Evolutionary conservation across 345 rosid genomes (phyloP).

Genomic region (Citrus australasica): DNA sequence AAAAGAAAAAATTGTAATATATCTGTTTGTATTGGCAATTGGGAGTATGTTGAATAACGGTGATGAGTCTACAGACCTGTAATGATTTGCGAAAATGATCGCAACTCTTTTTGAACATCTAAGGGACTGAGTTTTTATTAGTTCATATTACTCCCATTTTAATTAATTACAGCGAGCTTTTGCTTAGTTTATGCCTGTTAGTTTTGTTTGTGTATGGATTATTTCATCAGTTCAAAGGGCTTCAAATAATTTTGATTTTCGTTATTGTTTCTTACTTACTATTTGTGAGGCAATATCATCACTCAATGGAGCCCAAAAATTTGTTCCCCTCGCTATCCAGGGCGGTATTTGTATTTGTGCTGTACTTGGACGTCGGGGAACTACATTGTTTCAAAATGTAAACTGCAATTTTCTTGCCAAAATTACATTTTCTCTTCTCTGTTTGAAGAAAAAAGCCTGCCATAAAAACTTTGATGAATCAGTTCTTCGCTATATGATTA

Average conservation of each 20-base stretch:
- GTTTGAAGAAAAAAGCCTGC: too few relatives aligned
- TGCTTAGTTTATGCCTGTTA: too few relatives aligned
- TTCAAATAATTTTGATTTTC: neutral
- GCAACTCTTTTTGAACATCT: conserved; percentile 75
- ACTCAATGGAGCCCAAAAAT: conserved; percentile 23
- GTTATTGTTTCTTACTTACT: neutral
- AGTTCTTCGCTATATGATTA: too few relatives aligned
- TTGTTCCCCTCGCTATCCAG: conserved; percentile 68
- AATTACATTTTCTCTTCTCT: too few relatives aligned
- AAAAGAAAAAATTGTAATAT: too few relatives aligned
- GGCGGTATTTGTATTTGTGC: conserved; percentile 6
- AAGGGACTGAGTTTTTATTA: conserved; percentile 76
- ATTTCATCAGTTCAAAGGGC: neutral
- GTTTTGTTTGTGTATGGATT: too few relatives aligned
- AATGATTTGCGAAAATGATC: conserved; percentile 90
- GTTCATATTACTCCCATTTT: neutral
- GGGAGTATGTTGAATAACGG: conserved; percentile 13
- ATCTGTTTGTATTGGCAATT: too few relatives aligned
- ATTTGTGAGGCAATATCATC: neutral
- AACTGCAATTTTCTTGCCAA: too few relatives aligned
- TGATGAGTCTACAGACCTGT: conserved; percentile 96
- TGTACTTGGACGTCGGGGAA: conserved; percentile 54
- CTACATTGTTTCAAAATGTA: conserved; percentile 24
- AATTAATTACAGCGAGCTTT: too few relatives aligned
- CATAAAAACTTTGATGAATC: too few relatives aligned